phyloP scores from a whole-genome alignment of 257 asterid species.

The Plantago ovata region DNA sequence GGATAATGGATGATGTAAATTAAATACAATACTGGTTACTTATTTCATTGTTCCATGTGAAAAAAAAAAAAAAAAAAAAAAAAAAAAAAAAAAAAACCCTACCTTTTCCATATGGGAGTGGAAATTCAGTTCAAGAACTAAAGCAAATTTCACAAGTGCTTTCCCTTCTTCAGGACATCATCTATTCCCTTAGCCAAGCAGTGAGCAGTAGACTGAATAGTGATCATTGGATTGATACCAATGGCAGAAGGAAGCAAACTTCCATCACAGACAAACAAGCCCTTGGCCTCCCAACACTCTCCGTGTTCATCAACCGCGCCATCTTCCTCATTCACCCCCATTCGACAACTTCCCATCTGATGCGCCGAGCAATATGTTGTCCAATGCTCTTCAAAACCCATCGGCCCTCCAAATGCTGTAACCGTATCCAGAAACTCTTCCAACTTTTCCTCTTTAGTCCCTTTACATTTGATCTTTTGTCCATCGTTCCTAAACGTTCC shows the following conservation, averaged over 20 bases:
- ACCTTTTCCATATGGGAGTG: too few relatives aligned
- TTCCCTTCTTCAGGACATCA: neutral
- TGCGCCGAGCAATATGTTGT: conserved; percentile 70
- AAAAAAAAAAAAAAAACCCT: too few relatives aligned
- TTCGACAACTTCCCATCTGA: conserved; percentile 89
- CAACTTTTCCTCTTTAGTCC: conserved; percentile 42
- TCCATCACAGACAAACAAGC: conserved; percentile 76
- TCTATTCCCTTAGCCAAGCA: conserved; percentile 63
- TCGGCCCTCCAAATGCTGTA: conserved; percentile 51
- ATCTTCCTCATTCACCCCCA: conserved; percentile 59
- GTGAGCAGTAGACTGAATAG: conserved; percentile 75
- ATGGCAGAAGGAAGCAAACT: conserved; percentile 77
- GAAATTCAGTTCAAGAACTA: too few relatives aligned
- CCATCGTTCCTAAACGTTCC: conserved; percentile 86
- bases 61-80: too few relatives aligned
- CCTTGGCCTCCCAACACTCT: conserved; percentile 88
- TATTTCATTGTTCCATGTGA: too few relatives aligned
- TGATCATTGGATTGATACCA: conserved; percentile 91
- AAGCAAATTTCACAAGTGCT: neutral
- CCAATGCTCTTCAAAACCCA: conserved; percentile 50
- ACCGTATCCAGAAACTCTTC: conserved; percentile 71
- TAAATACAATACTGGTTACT: too few relatives aligned
- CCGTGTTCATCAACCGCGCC: conserved; percentile 83
- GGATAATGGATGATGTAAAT: too few relatives aligned
- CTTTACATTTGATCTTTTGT: conserved; percentile 51